Percentiles rank a stretch among this genome's conserved stretches.
Conservation (phyloP, 805 yeast species). For the Ogataea allantospora region DNA sequence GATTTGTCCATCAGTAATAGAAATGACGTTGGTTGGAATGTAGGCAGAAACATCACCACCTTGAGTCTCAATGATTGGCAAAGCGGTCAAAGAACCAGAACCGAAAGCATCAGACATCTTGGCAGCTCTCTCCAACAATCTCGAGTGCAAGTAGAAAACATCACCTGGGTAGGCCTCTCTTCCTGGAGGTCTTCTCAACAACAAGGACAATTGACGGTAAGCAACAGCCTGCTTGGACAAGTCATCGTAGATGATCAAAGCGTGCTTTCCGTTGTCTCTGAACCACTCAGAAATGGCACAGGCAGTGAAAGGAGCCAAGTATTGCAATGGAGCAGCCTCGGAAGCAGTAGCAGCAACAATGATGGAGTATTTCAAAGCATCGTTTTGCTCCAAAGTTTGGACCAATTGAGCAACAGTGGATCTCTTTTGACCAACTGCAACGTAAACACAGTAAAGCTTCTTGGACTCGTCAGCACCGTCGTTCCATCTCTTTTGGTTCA, state of each 20-base stretch:
- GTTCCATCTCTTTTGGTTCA: constrained; percentile 99
- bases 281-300: constrained; percentile 99
- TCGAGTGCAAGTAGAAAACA: constrained; percentile 93
- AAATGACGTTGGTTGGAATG: constrained; percentile 96
- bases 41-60: constrained; percentile 99
- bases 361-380: constrained; percentile 96
- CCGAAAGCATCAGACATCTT: constrained; percentile 89
- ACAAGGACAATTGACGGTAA: constrained; percentile 97
- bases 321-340: constrained; percentile 99
- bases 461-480: constrained; percentile 90
- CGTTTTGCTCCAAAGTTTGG: constrained; percentile 97
- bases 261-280: constrained; percentile 99
- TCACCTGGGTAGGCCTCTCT: constrained; percentile 98
- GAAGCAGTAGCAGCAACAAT: constrained; percentile 99
- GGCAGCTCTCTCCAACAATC: constrained; percentile 96
- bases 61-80: constrained; percentile 96
- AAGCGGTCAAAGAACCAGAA: constrained; percentile 93
- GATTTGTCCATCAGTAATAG: constrained; percentile 96
- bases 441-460: constrained; percentile 99
- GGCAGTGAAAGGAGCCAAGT: constrained; percentile 99
- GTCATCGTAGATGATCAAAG: constrained; percentile 95
- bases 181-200: constrained; percentile 96
- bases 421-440: constrained; percentile 99
- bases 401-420: constrained; percentile 99
- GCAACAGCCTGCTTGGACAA: constrained; percentile 99